Percentiles rank a stretch among this genome's conserved stretches.
Conservation (phyloP, 2,329 filamentous ascomycete species). For the Chalaropsis thielavioides region DNA sequence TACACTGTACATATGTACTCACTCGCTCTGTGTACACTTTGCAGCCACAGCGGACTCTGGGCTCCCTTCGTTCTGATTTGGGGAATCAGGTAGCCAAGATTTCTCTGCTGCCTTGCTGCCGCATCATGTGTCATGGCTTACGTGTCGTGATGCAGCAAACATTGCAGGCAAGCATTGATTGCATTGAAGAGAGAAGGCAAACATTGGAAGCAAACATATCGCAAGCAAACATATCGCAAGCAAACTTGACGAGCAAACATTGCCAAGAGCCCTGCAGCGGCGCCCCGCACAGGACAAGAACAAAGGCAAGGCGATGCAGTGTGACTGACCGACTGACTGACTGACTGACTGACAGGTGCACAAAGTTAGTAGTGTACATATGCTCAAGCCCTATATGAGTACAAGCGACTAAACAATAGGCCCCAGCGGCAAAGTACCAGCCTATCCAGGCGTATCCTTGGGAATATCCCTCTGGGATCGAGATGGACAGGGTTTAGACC, state of each 20-base stretch:
- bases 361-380: background rate
- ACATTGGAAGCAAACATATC: slow-evolving; percentile 2
- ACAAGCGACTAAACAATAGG: too few relatives aligned
- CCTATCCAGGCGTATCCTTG: background rate
- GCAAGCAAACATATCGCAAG: background rate
- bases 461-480: background rate
- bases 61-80: background rate
- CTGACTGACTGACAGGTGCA: too few relatives aligned
- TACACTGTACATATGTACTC: too few relatives aligned
- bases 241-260: background rate
- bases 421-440: background rate
- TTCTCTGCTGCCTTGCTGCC: background rate
- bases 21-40: background rate
- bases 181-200: background rate
- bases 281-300: background rate
- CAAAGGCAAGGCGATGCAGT: background rate
- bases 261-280: background rate
- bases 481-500: background rate
- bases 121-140: background rate
- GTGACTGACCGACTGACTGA: background rate
- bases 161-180: background rate
- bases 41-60: background rate
- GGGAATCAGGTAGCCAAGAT: background rate
- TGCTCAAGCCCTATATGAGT: too few relatives aligned
- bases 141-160: background rate